Percentiles rank a stretch among this genome's conserved stretches.
Evolutionary conservation across 495 filamentous ascomycete species (phyloP).

Genomic region (Zalerion maritima): DNA sequence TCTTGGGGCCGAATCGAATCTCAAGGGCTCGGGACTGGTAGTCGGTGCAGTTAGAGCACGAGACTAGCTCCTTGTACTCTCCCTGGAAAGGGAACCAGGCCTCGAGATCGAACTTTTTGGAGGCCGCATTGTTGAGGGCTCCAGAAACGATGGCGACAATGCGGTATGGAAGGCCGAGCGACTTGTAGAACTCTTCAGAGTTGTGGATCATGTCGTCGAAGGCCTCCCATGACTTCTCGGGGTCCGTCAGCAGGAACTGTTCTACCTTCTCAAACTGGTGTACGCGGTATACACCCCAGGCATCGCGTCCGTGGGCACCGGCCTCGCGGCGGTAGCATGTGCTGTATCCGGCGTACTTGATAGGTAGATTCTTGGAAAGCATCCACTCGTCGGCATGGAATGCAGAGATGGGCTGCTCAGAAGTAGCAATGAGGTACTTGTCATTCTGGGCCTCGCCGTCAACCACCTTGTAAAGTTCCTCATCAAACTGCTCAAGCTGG

Average conservation of each 20-base stretch:
- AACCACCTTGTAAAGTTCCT: constrained; percentile 93
- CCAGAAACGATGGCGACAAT: constrained; percentile 89
- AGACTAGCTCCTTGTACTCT: constrained; percentile 96
- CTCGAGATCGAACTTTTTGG: constrained; percentile 93
- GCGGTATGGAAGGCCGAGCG: constrained; percentile 74
- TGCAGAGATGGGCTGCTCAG: constrained; percentile 86
- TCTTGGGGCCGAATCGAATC: constrained; percentile 70
- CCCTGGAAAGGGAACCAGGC: constrained; percentile 95
- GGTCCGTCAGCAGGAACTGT: constrained; percentile 87
- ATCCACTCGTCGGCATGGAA: constrained; percentile 93
- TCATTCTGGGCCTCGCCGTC: constrained; percentile 73
- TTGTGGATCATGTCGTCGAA: constrained; percentile 85
- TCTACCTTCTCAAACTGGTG: constrained; percentile 98
- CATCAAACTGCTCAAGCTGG: constrained; percentile 92
- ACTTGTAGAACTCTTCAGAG: constrained; percentile 90
- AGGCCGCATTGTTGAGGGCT: constrained; percentile 81
- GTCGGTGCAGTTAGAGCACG: constrained; percentile 90
- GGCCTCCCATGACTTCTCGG: constrained; percentile 84
- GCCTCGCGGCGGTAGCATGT: constrained; percentile 95
- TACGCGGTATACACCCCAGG: constrained; percentile 96
- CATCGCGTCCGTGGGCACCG: constrained; percentile 81
- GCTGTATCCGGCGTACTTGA: constrained; percentile 85
- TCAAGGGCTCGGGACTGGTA: constrained; percentile 84
- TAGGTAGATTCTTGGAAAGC: constrained; percentile 65
- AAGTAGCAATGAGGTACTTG: constrained; percentile 96